Conservation (phyloP, 2,329 filamentous ascomycete species). For the Penicillium sclerotiorum region DNA sequence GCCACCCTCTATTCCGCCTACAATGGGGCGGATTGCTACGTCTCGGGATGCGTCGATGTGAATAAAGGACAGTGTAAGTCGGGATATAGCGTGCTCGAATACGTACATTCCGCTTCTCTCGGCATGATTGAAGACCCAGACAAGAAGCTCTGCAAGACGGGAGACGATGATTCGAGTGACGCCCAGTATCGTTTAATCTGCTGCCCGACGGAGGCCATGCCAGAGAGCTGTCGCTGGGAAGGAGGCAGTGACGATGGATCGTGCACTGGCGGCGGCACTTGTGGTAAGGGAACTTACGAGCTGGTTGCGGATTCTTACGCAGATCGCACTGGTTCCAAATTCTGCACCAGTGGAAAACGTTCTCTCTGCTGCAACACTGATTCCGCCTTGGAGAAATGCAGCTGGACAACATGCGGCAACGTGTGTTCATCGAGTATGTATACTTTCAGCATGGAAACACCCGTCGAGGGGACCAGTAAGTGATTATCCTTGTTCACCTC, state of each 20-base stretch:
- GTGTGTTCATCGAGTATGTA: not conserved
- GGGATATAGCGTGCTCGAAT: slow-evolving; percentile 1
- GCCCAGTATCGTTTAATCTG: not conserved
- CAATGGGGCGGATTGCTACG: not conserved
- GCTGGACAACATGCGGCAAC: not conserved
- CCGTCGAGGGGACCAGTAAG: not conserved
- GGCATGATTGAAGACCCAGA: not conserved
- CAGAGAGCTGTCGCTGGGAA: not conserved
- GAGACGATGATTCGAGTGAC: not conserved
- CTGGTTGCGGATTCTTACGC: not conserved
- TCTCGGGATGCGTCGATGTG: not conserved
- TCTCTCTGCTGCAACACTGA: no score
- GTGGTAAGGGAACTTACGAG: not conserved
- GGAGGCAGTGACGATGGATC: not conserved
- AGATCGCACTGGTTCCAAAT: not conserved
- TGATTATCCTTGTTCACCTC: no score
- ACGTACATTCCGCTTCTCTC: not conserved
- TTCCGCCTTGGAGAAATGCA: not conserved
- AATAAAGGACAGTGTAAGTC: not conserved
- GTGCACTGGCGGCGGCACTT: not conserved
- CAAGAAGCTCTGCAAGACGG: not conserved
- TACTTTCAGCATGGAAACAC: not conserved
- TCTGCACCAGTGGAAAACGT: not conserved
- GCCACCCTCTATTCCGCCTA: no score
- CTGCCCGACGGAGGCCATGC: slow-evolving; percentile 1